phyloP scores from a whole-genome alignment of 331 rosid genomes.

The Acacia concinna region DNA sequence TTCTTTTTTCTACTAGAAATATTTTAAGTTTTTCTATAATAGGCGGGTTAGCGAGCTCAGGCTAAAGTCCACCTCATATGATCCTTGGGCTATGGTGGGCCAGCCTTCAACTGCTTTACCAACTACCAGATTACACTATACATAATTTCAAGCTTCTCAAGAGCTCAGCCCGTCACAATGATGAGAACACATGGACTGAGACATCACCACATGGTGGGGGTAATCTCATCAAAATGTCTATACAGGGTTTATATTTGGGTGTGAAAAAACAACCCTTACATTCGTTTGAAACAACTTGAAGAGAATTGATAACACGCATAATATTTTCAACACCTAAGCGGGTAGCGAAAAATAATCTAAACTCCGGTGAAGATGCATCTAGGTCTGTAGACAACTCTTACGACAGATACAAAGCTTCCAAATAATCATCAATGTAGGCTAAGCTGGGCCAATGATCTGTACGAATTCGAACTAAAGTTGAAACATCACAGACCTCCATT shows the following conservation, averaged over 20 bases:
- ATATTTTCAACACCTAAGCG: not conserved
- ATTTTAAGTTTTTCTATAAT: no score
- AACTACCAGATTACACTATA: not conserved
- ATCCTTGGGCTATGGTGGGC: no score
- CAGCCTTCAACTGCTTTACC: no score
- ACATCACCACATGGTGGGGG: not conserved
- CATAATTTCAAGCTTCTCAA: not conserved
- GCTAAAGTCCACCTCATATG: no score
- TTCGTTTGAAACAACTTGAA: not conserved
- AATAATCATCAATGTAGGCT: conserved; percentile 93
- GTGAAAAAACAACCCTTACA: not conserved
- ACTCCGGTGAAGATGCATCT: not conserved
- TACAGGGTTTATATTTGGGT: conserved; percentile 5
- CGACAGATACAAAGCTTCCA: conserved; percentile 82
- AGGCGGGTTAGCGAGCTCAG: no score
- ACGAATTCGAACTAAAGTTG: conserved; percentile 86
- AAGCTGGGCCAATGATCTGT: conserved; percentile 99
- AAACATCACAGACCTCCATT: conserved; percentile 87
- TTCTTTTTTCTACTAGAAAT: no score
- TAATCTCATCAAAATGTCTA: conserved; percentile 13
- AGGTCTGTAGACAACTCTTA: conserved; percentile 34
- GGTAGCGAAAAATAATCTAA: not conserved
- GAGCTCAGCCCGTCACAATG: not conserved
- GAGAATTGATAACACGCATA: not conserved
- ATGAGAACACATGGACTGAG: not conserved